Percentiles rank a stretch among this genome's conserved stretches.
These are phyloP conservation scores for Plantago rigida DNA, from an alignment of 305 asterid species.

Conservation along the genomic window DNA sequence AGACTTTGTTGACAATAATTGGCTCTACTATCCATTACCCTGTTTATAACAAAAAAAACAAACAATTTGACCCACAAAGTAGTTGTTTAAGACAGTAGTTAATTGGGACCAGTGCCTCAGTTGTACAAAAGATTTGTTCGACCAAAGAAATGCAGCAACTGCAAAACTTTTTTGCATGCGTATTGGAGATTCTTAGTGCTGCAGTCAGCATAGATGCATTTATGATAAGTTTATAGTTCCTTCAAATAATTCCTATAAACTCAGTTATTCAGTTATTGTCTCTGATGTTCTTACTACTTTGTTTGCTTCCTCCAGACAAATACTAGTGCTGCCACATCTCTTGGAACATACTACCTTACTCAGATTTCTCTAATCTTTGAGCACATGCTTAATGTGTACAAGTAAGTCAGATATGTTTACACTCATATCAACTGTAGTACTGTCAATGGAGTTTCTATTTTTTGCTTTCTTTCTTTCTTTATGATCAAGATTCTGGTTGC, in stretches of 20 bases:
- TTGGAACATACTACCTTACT: slow-evolving; percentile 78
- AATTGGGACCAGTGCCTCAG: no score
- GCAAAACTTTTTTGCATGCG: no score
- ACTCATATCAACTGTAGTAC: not conserved
- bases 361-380: slow-evolving; percentile 73
- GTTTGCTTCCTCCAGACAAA: slow-evolving; percentile 51
- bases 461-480: slow-evolving; percentile 10
- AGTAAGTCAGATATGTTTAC: slow-evolving; percentile 32
- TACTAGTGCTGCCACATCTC: slow-evolving; percentile 82
- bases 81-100: no score
- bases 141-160: no score
- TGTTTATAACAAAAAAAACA: no score
- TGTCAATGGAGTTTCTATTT: slow-evolving; percentile 1
- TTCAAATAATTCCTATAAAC: not conserved
- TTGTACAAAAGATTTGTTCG: no score
- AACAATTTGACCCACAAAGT: no score
- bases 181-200: no score
- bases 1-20: no score
- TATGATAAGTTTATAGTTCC: no score
- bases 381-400: slow-evolving; percentile 98
- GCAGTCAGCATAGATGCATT: no score
- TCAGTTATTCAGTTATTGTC: slow-evolving; percentile 6
- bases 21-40: no score
- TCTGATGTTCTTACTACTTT: slow-evolving; percentile 13
- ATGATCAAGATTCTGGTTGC: slow-evolving; percentile 25